Percentiles rank a stretch among this genome's conserved stretches.
phyloP scores from a whole-genome alignment of 345 rosid genomes.

The Zanthoxylum bungeanum region DNA sequence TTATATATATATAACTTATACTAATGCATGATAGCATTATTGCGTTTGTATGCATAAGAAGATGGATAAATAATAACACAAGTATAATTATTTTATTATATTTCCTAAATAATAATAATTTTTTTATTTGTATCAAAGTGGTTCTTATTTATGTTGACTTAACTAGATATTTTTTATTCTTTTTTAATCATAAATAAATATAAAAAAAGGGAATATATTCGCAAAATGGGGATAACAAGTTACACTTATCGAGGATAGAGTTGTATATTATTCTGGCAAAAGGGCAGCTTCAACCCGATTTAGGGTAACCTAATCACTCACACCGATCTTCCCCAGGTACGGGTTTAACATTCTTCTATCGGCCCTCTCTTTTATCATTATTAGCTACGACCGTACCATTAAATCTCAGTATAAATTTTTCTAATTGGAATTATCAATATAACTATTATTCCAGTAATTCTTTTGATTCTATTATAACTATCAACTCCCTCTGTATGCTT shows the following conservation, averaged over 20 bases:
- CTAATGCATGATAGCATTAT: no score
- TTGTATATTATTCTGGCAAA: constrained; percentile 3
- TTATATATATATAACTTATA: no score
- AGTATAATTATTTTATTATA: no score
- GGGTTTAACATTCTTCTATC: neutral
- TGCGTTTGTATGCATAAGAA: no score
- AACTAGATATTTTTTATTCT: neutral
- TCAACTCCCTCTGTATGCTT: neutral
- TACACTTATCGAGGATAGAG: constrained; percentile 6
- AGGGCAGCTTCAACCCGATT: constrained; percentile 16
- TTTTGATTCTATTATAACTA: neutral
- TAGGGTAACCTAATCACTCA: constrained; percentile 35
- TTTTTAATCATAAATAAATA: no score
- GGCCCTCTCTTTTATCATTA: neutral
- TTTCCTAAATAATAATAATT: no score
- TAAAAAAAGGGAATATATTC: no score
- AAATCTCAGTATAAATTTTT: no score
- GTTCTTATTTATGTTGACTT: no score
- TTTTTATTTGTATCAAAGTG: no score
- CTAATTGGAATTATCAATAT: neutral
- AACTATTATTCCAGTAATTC: neutral
- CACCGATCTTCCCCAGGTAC: constrained; percentile 9
- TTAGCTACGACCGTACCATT: no score
- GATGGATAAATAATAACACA: no score
- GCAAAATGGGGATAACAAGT: neutral